Evolutionary conservation across 2,329 filamentous ascomycete species (phyloP), one percentile per base, ranked within the genome.

Genomic region (Lasiodiplodia hormozganensis): DNA sequence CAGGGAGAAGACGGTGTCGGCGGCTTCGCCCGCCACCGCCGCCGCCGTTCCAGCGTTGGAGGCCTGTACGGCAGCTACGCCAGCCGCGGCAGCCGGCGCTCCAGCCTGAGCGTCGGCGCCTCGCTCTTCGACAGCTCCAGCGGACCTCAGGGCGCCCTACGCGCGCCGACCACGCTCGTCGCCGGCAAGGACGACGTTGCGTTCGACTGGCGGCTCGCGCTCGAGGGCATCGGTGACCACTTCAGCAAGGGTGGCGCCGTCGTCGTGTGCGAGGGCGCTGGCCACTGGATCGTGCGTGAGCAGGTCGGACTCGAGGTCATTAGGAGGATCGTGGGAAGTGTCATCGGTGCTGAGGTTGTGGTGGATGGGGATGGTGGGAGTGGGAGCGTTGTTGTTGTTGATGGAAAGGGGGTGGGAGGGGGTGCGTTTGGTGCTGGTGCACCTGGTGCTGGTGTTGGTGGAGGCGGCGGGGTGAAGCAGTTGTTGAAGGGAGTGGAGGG

Each of bases 231-330:
- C 28, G 79, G 79, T 1, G 84, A 86, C 65, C 87, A 85, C 70
- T 79, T 88, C 21, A 77, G 79, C 18, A 78, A 75, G 25, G 87
- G 85, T 67, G 83, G 87, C 72, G 79, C 87, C 4, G 75, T 86
- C 21, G 71, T 84, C 51, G 16, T 57, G 40, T 73, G 88, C 8
- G 82, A 84, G 3, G 74, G 78, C 10, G 82, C 81, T 12, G 86
- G 84, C 0, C 87, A 89, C 75, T 88, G 86, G 80, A 82, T 83
- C 16, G 82, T 85, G 2, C 71, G 85, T 52, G 85, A 88, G 73
- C 73, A 76, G 56, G 76, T 81, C 58, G 82, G 82, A 34, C 75
- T 78, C 7, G 73, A 73, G 21, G 83, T 82, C 2, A 65, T 87
- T 60, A 80, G 79, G 69, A 80, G 79, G 70, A 74, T 79, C 7